These are phyloP conservation scores for Penicillium verhagenii DNA, from an alignment of 495 filamentous ascomycete genomes.

Conservation along the genomic window DNA sequence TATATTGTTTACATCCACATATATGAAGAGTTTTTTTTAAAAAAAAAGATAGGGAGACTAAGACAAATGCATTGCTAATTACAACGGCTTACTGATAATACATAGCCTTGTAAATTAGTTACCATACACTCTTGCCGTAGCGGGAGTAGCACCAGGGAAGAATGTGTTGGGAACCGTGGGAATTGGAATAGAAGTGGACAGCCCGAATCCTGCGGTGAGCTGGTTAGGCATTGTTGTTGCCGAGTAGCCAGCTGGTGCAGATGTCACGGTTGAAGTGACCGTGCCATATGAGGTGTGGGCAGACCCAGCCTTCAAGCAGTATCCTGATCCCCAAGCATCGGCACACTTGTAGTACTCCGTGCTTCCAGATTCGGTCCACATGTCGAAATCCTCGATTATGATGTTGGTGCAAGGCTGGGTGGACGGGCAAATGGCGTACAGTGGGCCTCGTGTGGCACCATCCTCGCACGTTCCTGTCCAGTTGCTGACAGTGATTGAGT, in stretches of 20 bases:
- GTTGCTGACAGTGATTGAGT: conserved; percentile 45
- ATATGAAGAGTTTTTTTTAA: background rate
- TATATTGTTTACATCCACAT: background rate
- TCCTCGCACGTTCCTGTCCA: conserved; percentile 53
- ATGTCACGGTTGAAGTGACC: conserved; percentile 27
- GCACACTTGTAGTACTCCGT: conserved; percentile 40
- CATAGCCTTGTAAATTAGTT: too few relatives aligned
- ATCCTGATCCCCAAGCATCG: conserved; percentile 45
- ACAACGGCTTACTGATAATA: too few relatives aligned
- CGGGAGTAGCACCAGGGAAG: conserved; percentile 42
- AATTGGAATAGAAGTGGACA: conserved; percentile 43
- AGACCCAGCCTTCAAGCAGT: conserved; percentile 31
- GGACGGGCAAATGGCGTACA: conserved; percentile 42
- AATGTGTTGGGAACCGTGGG: conserved; percentile 49
- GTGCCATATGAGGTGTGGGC: conserved; percentile 19
- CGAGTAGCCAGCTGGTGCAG: conserved; percentile 37
- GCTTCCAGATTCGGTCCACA: conserved; percentile 52
- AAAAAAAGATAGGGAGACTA: too few relatives aligned
- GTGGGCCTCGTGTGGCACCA: conserved; percentile 42
- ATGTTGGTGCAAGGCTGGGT: conserved; percentile 49
- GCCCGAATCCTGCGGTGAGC: conserved; percentile 35
- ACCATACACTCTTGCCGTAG: conserved; percentile 13
- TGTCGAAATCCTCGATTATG: conserved; percentile 43
- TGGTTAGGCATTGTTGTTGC: conserved; percentile 45
- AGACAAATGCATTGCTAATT: too few relatives aligned